Evolutionary conservation across 2,329 filamentous ascomycete genomes (phyloP), one percentile per base, ranked within the genome.

Genomic region (Xylariaceae sp.): DNA sequence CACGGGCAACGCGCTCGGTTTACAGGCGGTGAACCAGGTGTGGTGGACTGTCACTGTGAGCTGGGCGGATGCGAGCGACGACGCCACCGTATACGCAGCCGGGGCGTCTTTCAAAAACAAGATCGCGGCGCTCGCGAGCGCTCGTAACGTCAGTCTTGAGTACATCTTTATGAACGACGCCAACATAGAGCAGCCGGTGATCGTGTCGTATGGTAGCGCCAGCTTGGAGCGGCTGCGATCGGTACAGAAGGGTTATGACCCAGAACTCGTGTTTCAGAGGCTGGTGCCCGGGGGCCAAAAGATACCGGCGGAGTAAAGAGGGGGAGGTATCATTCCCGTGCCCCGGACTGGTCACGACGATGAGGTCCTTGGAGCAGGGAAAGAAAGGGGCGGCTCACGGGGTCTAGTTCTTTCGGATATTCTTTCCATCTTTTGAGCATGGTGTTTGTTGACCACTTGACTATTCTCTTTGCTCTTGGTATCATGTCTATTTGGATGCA

Each of bases 161-260:
- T 54, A 48, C 43, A 45, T 51, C 16, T 54, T 54, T 47, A 51
- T 54, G 51, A 54, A 53, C 13, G 50, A 54, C n/a, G 47, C 54
- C 40, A 47, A 54, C 45, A 17, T 6, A n/a, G 31, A 54, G n/a
- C 54, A 51, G 54, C 31, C 33, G 5, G 51, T 51, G 4, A 51
- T 56, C n/a, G 40, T 45, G 6, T 51, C 50, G 12, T 56, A 56
- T 38, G 45, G 54, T 1, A 34, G 43, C 5, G 48, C 16, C 13
- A 54, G 47, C 48, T 40, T 51, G 34, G 10, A 18, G 5, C 31
- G 46, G n/a, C 47, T 53, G 6, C 40, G 38, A 4, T 45, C 39
- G 9, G 43, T 48, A 5, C 50, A 53, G 39, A 6, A 36, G 6
- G 41, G 38, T 6, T 55, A 55, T 43, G 53, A 50, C 34, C 53